Conservation (phyloP, 148 eudicot genomes). For the Rhododendron ferrugineum region DNA sequence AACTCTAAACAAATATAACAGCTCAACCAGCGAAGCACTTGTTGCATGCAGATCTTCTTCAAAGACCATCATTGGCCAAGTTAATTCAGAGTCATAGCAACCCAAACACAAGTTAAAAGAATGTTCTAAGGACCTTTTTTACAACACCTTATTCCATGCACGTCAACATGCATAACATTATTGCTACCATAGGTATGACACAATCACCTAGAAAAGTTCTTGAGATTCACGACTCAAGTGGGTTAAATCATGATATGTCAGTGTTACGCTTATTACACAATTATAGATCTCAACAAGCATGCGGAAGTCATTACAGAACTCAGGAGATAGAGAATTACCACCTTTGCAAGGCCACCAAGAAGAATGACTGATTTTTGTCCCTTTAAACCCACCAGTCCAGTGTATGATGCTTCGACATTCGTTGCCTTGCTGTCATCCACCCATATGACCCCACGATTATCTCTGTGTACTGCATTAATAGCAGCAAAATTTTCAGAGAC, state of each 20-base stretch:
- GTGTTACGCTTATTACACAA: not conserved
- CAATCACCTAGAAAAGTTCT: not conserved
- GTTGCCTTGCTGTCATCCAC: conserved; percentile 19
- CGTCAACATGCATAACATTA: not conserved
- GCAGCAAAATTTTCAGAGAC: not conserved
- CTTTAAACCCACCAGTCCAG: conserved; percentile 12
- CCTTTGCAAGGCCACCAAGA: conserved; percentile 18
- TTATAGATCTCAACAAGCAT: not conserved
- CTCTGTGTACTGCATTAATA: conserved; percentile 9
- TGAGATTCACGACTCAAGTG: not conserved
- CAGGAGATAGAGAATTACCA: not conserved
- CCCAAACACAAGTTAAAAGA: not conserved
- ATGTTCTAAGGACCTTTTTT: not conserved
- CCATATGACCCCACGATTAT: conserved; percentile 9
- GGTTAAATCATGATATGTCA: not conserved
- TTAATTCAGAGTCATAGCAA: not conserved
- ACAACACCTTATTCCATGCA: not conserved
- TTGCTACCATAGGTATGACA: not conserved
- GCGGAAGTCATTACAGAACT: not conserved
- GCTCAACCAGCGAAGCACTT: too few species aligned
- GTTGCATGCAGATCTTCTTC: too few species aligned
- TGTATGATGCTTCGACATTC: conserved; percentile 9
- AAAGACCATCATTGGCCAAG: too few species aligned
- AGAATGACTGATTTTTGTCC: conserved; percentile 2
- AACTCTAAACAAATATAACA: too few species aligned